Base-by-base conservation (phyloP, 2,329 filamentous ascomycete species). In the Metarhizium humberi region DNA sequence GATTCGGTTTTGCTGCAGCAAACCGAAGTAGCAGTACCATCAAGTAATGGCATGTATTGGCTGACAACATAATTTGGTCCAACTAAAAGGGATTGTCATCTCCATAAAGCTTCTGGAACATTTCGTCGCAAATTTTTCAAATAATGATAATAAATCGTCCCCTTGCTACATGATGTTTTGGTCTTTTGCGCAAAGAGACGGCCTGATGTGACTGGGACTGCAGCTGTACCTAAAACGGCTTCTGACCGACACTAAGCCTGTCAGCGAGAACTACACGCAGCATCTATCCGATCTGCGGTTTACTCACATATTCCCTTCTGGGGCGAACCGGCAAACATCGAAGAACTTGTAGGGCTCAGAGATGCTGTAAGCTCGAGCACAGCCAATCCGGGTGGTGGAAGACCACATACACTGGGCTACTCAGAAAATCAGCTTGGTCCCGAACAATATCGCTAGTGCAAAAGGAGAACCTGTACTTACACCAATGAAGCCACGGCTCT, bases 401-500 rank as follows among this genome's bases (percentile, higher is more conserved):
- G 66, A 66, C 69, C 69, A 71, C 66, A 72, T 66, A 36, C 66
- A 69, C 56, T 72, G 69, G 30, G 69, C 69, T 72, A 45, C 14
- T 36, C 45, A 34, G 29, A 25, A 18, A 20, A 13, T 52, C 43
- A 57, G 55, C n/a, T 16, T 16, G 50, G 34, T 18, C 18, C 25
- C 16, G 29, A 36, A n/a, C 34, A 4, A 40, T 3, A 8, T 29
- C 10, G 36, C 51, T 6, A 18, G n/a, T 10, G 6, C 10, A 14
- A 7, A n/a, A 16, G 20, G 18, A 16, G 4, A 11, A n/a, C n/a
- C 29, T n/a, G 30, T 16, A 60, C 65, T 57, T 64, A 71, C 69
- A 68, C 67, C 68, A 71, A 45, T 72, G 69, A 29, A 70, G 63
- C 69, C 69, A 71, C 3, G 61, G 62, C 56, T 70, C 69, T 14